phyloP scores from a whole-genome alignment of 768 basidiomycete species.

The Aureoboletus auriporus region DNA sequence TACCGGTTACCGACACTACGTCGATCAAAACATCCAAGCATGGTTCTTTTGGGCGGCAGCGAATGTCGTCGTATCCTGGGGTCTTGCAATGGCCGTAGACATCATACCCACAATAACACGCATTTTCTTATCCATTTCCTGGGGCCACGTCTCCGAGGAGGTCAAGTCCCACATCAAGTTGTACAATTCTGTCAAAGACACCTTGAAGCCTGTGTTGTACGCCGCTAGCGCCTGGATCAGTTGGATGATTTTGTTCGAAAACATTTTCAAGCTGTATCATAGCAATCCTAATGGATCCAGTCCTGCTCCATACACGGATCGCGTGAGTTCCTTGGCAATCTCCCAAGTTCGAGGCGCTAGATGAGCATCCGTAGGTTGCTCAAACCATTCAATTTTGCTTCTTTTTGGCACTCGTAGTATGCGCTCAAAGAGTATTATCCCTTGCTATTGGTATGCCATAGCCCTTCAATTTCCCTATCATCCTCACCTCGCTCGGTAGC shows the following conservation, averaged over 20 bases:
- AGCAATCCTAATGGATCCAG: constrained; percentile 36
- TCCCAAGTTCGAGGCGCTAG: background rate
- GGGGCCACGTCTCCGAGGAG: constrained; percentile 74
- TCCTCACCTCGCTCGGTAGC: constrained; percentile 33
- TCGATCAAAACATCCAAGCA: constrained; percentile 64
- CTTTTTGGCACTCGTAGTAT: constrained; percentile 65
- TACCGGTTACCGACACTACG: constrained; percentile 50
- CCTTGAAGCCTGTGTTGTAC: constrained; percentile 68
- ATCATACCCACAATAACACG: constrained; percentile 55
- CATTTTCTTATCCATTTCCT: constrained; percentile 50
- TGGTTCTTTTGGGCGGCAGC: constrained; percentile 84
- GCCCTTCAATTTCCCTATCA: background rate
- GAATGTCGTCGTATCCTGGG: constrained; percentile 77
- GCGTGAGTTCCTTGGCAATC: constrained; percentile 35
- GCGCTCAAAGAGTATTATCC: constrained; percentile 62
- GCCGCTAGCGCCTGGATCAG: constrained; percentile 66
- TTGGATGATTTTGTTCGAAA: constrained; percentile 70
- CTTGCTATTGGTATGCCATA: constrained; percentile 50
- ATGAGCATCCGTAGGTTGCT: constrained; percentile 37
- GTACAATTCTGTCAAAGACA: constrained; percentile 67
- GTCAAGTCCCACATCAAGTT: constrained; percentile 65
- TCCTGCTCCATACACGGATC: constrained; percentile 55
- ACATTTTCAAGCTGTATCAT: constrained; percentile 59
- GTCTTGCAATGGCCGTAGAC: constrained; percentile 68
- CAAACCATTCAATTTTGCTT: constrained; percentile 71